Evolutionary conservation across 2,329 filamentous ascomycete species (phyloP), one percentile per base, ranked within the genome.

Genomic region (Exophiala xenobiotica): DNA sequence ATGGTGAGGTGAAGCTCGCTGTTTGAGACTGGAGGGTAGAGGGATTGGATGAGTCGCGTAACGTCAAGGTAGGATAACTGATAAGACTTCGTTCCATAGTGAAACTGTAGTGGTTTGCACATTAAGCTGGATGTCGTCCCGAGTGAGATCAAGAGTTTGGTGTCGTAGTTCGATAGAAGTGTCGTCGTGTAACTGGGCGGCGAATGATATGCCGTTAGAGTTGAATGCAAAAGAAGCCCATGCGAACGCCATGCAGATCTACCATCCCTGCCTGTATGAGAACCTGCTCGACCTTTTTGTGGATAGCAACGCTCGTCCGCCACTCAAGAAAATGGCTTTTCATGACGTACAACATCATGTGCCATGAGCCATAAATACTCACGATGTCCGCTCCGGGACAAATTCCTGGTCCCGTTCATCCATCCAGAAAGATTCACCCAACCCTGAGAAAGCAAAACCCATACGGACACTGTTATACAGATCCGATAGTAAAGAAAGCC

Each of bases 391-490:
- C 38, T 22, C 42, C 29, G 49, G 16, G 29, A 33, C 31, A 16
- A 44, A 26, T 27, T 42, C 20, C 38, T 31, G 20, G 31, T 22
- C 22, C 23, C 48, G 18, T 27, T 47, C 19, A 38, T 52, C 53
- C 40, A 53, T 55, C 53, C 56, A 56, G 56, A 55, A 51, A 53
- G 46, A 39, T 33, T 16, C 29, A 22, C 49, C 42, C 51, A 23
- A 48, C 14, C 27, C 45, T 44, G 44, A 41, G 31, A 50, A 57
- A 44, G 33, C 50, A 47, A 47, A 47, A 49, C 44, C 49, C 52
- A 48, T 56, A 54, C 51, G 49, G 29, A 55, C 38, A 46, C 51
- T 55, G 54, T 54, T 57, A 47, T 54, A 56, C 54, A 57, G 51
- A 56, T 56, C 56, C 41, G 39, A 47, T 49, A 46, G 46, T 37